Evolutionary conservation across 73 alveolate species (phyloP).

Genomic region (Paramecium tetraurelia): DNA sequence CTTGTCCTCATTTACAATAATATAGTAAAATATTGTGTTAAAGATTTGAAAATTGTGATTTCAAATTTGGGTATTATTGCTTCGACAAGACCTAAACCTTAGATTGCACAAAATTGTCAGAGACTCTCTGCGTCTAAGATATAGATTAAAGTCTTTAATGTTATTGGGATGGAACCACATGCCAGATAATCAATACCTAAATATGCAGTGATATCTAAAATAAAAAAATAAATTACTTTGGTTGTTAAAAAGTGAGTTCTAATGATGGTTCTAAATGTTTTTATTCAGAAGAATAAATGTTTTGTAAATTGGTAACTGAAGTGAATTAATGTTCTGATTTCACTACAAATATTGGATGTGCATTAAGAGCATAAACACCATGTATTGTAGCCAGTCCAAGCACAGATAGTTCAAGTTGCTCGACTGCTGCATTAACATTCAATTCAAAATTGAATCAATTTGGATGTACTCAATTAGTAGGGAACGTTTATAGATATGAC

Average conservation of each 20-base stretch:
- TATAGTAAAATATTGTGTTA: background rate
- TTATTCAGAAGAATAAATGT: background rate
- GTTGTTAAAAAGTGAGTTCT: background rate
- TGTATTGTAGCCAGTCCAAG: background rate
- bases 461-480: background rate
- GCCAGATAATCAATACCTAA: background rate
- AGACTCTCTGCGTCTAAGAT: background rate
- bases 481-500: background rate
- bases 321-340: background rate
- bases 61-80: background rate
- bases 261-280: background rate
- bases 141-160: background rate
- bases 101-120: background rate
- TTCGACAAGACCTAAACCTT: background rate
- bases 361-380: background rate
- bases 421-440: background rate
- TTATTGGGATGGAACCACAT: background rate
- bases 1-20: background rate
- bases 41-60: background rate
- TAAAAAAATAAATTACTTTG: background rate
- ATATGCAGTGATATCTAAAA: background rate
- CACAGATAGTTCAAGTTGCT: background rate
- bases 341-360: background rate
- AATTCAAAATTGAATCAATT: background rate
- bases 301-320: background rate